Percentiles rank a stretch among this genome's conserved stretches.
Conservation (phyloP, 345 rosid species). For the Eutrema yunnanense region DNA sequence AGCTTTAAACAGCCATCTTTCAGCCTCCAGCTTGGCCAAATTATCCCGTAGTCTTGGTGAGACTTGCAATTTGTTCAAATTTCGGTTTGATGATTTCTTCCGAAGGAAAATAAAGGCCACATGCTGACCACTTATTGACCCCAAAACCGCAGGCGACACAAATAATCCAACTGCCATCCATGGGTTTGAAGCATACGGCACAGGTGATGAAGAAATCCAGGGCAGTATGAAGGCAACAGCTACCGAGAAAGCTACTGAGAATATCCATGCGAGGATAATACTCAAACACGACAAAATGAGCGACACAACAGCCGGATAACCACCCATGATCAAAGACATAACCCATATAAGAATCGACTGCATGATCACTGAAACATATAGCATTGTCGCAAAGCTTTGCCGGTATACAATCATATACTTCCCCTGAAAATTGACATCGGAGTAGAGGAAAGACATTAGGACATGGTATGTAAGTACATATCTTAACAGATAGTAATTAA, state of each 20-base stretch:
- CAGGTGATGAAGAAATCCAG: conserved; percentile 61
- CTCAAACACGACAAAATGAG: conserved; percentile 63
- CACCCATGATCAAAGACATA: conserved; percentile 84
- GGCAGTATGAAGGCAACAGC: conserved; percentile 66
- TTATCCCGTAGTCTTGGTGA: conserved; percentile 43
- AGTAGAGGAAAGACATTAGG: conserved; percentile 6
- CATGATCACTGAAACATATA: conserved; percentile 70
- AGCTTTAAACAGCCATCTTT: conserved; percentile 90
- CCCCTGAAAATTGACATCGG: conserved; percentile 50
- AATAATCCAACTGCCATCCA: conserved; percentile 81
- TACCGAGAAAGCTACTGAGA: conserved; percentile 69
- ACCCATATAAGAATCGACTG: conserved; percentile 84
- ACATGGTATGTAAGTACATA: background rate
- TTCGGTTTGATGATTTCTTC: conserved; percentile 42
- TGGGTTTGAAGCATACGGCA: conserved; percentile 77
- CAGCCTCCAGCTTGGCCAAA: conserved; percentile 75
- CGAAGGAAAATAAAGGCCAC: conserved; percentile 54
- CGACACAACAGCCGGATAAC: conserved; percentile 62
- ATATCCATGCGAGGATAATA: conserved; percentile 55
- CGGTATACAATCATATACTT: conserved; percentile 66
- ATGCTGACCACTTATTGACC: conserved; percentile 89
- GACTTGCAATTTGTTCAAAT: conserved; percentile 44
- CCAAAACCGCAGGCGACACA: conserved; percentile 82
- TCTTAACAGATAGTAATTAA: background rate
- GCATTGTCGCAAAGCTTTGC: conserved; percentile 64